A percentile compares a stretch with the other conserved stretches of the same genome.
These are phyloP conservation scores for Avena insularis DNA, from an alignment of 176 grass and related monocot genomes.

Conservation along the genomic window DNA sequence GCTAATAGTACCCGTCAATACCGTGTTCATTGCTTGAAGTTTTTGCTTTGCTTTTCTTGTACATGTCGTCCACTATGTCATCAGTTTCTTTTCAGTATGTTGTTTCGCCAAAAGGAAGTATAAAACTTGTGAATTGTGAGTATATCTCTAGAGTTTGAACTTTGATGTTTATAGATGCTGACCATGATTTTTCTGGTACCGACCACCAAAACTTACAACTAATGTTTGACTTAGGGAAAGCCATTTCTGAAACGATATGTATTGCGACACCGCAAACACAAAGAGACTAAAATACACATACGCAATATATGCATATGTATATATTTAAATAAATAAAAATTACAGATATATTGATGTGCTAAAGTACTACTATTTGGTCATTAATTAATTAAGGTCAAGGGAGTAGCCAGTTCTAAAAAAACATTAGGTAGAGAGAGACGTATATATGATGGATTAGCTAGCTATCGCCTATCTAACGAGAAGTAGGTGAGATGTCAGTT, in stretches of 20 bases:
- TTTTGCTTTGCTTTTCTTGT: neutral
- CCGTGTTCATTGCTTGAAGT: neutral
- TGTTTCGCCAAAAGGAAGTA: neutral
- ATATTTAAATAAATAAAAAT: neutral
- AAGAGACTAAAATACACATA: neutral
- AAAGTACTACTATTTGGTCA: neutral
- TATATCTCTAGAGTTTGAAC: neutral
- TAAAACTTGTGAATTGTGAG: neutral
- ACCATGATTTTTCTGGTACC: neutral
- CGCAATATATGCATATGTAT: neutral
- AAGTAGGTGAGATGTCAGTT: slow-evolving; percentile 45
- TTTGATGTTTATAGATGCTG: neutral
- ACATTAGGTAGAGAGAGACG: slow-evolving; percentile 11
- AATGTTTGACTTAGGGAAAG: neutral
- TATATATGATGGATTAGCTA: slow-evolving; percentile 36
- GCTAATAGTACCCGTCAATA: neutral
- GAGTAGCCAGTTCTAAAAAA: neutral
- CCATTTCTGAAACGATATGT: too few relatives aligned
- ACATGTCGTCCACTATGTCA: neutral
- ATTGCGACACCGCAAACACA: neutral
- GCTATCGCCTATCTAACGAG: slow-evolving; percentile 20
- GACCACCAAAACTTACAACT: neutral
- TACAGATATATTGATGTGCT: too few relatives aligned
- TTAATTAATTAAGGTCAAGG: neutral
- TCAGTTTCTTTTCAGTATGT: neutral